These are phyloP conservation scores for Neurospora sp. DNA, from an alignment of 2,329 filamentous ascomycete genomes.

Conservation along the genomic window DNA sequence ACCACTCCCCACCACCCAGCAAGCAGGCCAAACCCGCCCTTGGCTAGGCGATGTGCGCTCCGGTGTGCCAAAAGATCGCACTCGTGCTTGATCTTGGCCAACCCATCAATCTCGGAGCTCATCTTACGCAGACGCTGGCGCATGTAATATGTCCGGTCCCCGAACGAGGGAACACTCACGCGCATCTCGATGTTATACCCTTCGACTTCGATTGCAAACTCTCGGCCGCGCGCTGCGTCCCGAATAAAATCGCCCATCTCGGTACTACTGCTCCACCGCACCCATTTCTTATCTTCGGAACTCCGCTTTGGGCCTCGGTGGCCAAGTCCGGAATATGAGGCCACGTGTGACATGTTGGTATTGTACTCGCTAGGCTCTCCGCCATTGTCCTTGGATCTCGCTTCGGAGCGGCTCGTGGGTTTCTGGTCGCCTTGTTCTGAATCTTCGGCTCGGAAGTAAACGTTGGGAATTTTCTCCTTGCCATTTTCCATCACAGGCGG, in stretches of 20 bases:
- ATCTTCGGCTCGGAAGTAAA: conserved; percentile 75
- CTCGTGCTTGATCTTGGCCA: conserved; percentile 67
- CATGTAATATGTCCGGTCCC: conserved; percentile 83
- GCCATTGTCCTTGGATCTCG: conserved; percentile 20
- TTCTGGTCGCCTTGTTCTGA: conserved; percentile 48
- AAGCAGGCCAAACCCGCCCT: conserved; percentile 66
- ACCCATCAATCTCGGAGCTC: conserved; percentile 54
- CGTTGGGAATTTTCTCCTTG: conserved; percentile 58
- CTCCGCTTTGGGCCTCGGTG: conserved; percentile 39
- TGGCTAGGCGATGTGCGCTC: conserved; percentile 67
- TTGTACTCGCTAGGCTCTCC: conserved; percentile 11
- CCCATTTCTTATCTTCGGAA: conserved; percentile 51
- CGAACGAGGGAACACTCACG: conserved; percentile 77
- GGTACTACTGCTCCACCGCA: conserved; percentile 79
- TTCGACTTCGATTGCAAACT: conserved; percentile 78
- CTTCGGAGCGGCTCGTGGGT: conserved; percentile 23
- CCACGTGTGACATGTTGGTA: conserved; percentile 34
- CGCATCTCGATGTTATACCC: conserved; percentile 55
- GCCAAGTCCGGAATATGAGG: conserved; percentile 61
- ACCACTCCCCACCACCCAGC: conserved; percentile 73
- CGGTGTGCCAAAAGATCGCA: conserved; percentile 71
- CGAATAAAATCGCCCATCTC: conserved; percentile 92
- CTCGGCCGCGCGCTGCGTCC: conserved; percentile 72
- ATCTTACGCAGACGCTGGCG: conserved; percentile 66
- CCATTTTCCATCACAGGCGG: conserved; percentile 57